Base-by-base conservation (phyloP, 2,329 filamentous ascomycete species). In the Claviceps pusilla region DNA sequence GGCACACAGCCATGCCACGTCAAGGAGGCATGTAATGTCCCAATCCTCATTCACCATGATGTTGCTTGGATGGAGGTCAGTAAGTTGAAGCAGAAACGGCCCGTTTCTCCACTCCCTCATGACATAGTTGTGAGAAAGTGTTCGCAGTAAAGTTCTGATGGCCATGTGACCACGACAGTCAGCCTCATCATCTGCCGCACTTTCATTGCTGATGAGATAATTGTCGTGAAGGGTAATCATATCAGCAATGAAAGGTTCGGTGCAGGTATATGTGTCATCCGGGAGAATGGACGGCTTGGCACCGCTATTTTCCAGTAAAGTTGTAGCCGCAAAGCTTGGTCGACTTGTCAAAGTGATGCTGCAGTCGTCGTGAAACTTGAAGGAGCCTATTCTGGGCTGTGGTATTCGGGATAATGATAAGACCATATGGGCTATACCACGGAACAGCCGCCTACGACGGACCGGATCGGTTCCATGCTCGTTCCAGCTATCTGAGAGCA, bases 41-140 rank as follows among this genome's bases (percentile, higher is more conserved):
- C 65, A 68, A 31, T 68, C 50, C 29, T 66, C 51, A 54, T 70
- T 65, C 11, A 69, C 64, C 33, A 70, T 62, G 33, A 71, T 64
- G 49, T 70, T 70, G 42, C 65, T 64, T 28, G 49, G 54, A 57
- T 69, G 61, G 16, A 69, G 55, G 53, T 70, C 65, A 24, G 64
- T 66, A 43, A 69, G 50, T 35, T 61, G 57, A 12, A 67, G 58
- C 53, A 59, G 19, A 50, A 63, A 68, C 9, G 64, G 64, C 2
- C 65, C 64, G 45, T 64, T 48, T 19, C 62, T 57, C 28, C 42
- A 55, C n/a, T 58, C 60, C 45, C 55, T 47, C 29, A 51, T 51
- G 7, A 64, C 63, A 51, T 62, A 59, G 55, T 62, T 57, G 16
- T 65, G 62, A 3, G 65, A 48, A 11, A 59, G 24, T 11, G 56